Evolutionary conservation across 202 grass and related monocot genomes (phyloP), one percentile per base, ranked within the genome.

Genomic region (Panicum virgatum): DNA sequence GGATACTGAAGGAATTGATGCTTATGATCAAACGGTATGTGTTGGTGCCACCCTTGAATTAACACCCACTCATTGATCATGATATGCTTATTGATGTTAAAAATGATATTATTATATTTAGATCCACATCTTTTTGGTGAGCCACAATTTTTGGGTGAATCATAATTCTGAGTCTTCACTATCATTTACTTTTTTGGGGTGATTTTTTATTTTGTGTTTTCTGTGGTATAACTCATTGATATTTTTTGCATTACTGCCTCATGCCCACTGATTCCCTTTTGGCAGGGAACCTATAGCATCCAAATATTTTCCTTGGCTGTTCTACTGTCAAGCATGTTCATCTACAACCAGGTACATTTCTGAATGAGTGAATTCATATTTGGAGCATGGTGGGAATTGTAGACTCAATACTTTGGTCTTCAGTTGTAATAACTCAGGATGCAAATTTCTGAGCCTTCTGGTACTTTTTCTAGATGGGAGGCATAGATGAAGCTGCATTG

Each of bases 291-390:
- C n/a, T 99, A 99, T 77, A 94, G 93, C 86, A 96, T 92, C 39
- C 93, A 99, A 83, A 94, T 99, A 88, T 99, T 99, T 91, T 99
- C 91, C 10, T 80, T 99, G 71, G 96, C 96, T 39, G 96, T 99
- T 85, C 37, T 96, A 27, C 86, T 99, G 52, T 99, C 96, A 76
- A 99, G 96, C 83, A 92, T 99, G 96, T 99, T 99, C 81, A 89
- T 99, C 69, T 96, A 99, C 91, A 99, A 99, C 65, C 93, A 96
- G 96, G 96, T 99, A 93, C 39, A 66, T 71, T 71, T 64, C 9
- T 64, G 20, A 67, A 36, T 13, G 18, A 48, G 14, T 73, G 20
- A 50, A 29, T 48, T 15, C 29, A 54, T 67, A 19, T 7, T 80
- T 61, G 26, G 10, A 40, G 20, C 16, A 46, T 0, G 12, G 42